phyloP scores from a whole-genome alignment of 2,329 filamentous ascomycete species.

The Cordyceps farinosa region DNA sequence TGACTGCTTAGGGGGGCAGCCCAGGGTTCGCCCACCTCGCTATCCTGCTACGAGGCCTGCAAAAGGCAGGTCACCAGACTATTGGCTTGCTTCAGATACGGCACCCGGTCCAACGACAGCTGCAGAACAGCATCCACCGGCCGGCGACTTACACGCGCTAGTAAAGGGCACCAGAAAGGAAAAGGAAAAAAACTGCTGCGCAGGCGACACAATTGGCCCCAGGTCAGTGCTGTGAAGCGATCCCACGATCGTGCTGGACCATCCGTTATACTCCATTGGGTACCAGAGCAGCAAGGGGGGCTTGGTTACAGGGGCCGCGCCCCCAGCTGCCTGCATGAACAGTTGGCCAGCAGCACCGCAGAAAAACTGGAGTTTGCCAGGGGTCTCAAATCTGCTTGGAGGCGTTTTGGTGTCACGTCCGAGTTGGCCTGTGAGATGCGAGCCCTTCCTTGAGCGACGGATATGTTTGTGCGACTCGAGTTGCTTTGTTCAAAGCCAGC shows the following conservation, averaged over 20 bases:
- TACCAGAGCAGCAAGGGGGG: not conserved
- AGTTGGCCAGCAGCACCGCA: not conserved
- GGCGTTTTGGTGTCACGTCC: not conserved
- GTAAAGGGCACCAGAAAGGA: not conserved
- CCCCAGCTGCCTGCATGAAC: not conserved
- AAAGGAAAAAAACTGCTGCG: not conserved
- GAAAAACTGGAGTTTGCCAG: not conserved
- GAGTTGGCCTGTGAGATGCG: too few species aligned
- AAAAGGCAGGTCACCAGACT: not conserved
- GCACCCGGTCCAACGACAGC: not conserved
- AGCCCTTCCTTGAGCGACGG: too few species aligned
- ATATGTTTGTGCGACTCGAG: too few species aligned
- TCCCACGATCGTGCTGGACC: constrained; percentile 10
- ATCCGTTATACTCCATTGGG: constrained; percentile 10
- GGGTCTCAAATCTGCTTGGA: not conserved
- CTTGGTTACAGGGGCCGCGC: not conserved
- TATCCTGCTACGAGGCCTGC: not conserved
- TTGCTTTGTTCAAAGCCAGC: not conserved
- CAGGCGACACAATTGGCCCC: not conserved
- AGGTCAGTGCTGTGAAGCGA: not conserved
- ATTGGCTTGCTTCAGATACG: not conserved
- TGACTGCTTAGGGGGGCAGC: not conserved
- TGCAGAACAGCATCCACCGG: not conserved
- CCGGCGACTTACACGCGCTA: not conserved
- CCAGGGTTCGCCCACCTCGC: not conserved